Base-by-base conservation (phyloP, 2,329 filamentous ascomycete genomes). In the Taxawa tesnikishii region DNA sequence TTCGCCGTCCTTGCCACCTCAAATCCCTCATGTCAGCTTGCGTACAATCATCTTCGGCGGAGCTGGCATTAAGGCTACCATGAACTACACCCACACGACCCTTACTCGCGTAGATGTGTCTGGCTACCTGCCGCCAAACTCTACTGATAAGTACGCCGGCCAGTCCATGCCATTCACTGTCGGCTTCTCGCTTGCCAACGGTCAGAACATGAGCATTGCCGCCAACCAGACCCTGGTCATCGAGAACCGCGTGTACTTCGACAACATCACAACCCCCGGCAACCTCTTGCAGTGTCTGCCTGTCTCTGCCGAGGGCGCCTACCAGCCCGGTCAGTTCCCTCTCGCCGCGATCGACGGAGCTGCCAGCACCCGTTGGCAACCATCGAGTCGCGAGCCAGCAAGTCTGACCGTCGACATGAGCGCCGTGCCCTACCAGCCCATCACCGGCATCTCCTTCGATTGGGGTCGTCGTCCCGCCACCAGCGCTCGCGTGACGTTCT, bases 41-140 rank as follows among this genome's bases (percentile, higher is more conserved):
- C 68, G 75, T 5, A 76, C 66, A 1, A 71, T 80, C 49, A 75
- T 78, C 56, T 80, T 70, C 63, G 71, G 68, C 40, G 76, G 76
- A 12, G 73, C 72, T 53, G 73, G 73, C 3, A 67, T 81, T 42
- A 64, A 66, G 7, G 73, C 73, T 1, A 59, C 53, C 19, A 71
- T 75, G 3, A 80, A 80, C 46, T 59, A 63, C 26, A 79, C 74
- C 0, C 73, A 81, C 43, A 82, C 78, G 0, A 73, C 62, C 2
- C 54, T 82, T 23, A 64, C 60, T 10, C 70, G 75, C 10, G 55
- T 68, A 2, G 38, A 38, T 29, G 35, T 31, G 2, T 46, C 57
- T 1, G 56, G 55, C 3, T 56, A 60, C 1, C 60, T 74, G 1
- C 45, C 62, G 0, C 45, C 62, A 0, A 68, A 60, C 2, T 74